Conservation (phyloP, 441 rosid genomes). For the Bocquillonia castaneifolia region DNA sequence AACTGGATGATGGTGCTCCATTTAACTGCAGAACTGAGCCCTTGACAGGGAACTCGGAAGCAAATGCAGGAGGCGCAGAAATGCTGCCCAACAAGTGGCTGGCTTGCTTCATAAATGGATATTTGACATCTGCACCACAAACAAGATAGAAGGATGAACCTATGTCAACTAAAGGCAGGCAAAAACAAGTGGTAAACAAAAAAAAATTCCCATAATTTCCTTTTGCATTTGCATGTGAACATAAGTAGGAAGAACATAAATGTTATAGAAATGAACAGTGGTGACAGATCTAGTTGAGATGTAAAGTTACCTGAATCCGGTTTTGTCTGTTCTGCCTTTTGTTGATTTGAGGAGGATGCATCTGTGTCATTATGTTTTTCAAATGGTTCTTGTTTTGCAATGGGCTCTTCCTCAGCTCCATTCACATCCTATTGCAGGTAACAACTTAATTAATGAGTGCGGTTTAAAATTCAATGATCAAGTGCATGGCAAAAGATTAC, state of each 20-base stretch:
- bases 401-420: slow-evolving; percentile 33
- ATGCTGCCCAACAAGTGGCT: slow-evolving; percentile 71
- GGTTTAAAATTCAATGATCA: not conserved
- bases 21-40: slow-evolving; percentile 56
- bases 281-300: not conserved
- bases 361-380: slow-evolving; percentile 33
- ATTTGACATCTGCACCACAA: slow-evolving; percentile 44
- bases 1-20: slow-evolving; percentile 69
- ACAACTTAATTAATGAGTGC: not conserved
- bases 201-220: not conserved
- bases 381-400: slow-evolving; percentile 27
- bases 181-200: not conserved
- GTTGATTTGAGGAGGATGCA: slow-evolving; percentile 65
- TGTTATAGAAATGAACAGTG: not conserved
- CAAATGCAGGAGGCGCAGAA: slow-evolving; percentile 78
- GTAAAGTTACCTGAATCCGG: slow-evolving; percentile 49
- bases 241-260: not conserved
- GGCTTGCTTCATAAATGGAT: slow-evolving; percentile 65
- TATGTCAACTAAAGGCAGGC: not conserved
- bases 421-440: slow-evolving; percentile 36
- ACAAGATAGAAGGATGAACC: slow-evolving; percentile 8
- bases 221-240: no score
- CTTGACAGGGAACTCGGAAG: slow-evolving; percentile 74
- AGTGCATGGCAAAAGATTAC: not conserved
- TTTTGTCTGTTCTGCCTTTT: slow-evolving; percentile 37